phyloP scores from a whole-genome alignment of 768 basidiomycete genomes.

The Tulasnella sp. region DNA sequence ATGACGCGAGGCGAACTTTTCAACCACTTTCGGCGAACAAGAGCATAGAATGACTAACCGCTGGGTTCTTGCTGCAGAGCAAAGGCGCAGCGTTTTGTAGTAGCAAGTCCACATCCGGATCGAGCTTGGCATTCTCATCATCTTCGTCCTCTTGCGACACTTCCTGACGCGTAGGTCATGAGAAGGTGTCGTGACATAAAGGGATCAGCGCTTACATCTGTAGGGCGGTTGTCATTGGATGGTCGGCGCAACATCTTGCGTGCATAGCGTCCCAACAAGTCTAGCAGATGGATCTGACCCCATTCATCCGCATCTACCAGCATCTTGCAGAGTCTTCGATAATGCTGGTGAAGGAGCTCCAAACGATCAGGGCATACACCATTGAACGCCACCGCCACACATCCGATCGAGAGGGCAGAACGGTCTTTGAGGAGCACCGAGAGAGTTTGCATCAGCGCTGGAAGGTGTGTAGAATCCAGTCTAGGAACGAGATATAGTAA shows the following conservation, averaged over 20 bases:
- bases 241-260: constrained; percentile 73
- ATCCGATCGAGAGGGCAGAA: constrained; percentile 80
- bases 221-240: neutral
- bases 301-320: constrained; percentile 92
- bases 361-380: constrained; percentile 77
- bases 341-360: constrained; percentile 83
- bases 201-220: neutral
- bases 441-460: constrained; percentile 41
- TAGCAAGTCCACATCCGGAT: constrained; percentile 67
- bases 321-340: constrained; percentile 70
- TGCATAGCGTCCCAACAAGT: constrained; percentile 71
- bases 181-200: neutral
- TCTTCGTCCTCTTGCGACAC: constrained; percentile 23
- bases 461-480: constrained; percentile 58
- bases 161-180: neutral
- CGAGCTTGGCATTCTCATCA: constrained; percentile 43
- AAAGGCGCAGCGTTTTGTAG: constrained; percentile 62
- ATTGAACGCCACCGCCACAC: constrained; percentile 75
- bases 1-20: no score
- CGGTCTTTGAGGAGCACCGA: constrained; percentile 43
- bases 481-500: no score
- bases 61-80: constrained; percentile 78
- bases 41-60: constrained; percentile 39
- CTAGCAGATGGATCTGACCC: constrained; percentile 78
- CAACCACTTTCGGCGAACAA: constrained; percentile 1